Percentiles rank a stretch among this genome's conserved stretches.
Evolutionary conservation across 2,329 filamentous ascomycete species (phyloP).

Genomic region (Ascochyta lentis): DNA sequence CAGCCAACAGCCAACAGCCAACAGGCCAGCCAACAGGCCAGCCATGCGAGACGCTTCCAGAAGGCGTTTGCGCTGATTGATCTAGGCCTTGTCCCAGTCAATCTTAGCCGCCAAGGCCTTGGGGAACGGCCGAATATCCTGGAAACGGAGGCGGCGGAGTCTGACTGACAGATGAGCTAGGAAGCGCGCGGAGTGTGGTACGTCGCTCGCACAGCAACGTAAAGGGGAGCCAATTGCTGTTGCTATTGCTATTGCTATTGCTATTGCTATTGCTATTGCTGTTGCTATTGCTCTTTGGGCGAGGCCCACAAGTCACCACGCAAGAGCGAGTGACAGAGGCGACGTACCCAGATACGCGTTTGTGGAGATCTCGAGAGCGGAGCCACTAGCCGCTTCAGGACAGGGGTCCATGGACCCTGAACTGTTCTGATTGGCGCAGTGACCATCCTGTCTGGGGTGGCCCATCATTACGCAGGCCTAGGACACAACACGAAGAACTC

Average conservation of each 20-base stretch:
- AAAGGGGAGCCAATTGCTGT: background rate
- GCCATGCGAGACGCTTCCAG: conserved; percentile 12
- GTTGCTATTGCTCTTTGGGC: background rate
- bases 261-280: too few relatives aligned
- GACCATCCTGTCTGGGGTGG: background rate
- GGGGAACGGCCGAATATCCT: conserved; percentile 9
- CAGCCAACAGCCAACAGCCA: background rate
- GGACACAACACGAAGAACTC: conserved; percentile 9
- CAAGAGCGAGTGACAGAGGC: conserved; percentile 4
- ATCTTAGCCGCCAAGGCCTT: conserved; percentile 13
- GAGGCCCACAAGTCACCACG: background rate
- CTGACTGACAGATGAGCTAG: conserved; percentile 6
- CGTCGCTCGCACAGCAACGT: conserved; percentile 1
- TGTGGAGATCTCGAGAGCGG: background rate
- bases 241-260: too few relatives aligned
- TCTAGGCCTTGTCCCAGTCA: conserved; percentile 11
- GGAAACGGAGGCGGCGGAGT: background rate
- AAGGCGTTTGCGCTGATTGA: conserved; percentile 7
- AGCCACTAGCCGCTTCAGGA: background rate
- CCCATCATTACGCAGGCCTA: conserved; percentile 1
- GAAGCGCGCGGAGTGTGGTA: background rate
- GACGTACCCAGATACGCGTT: conserved; percentile 13
- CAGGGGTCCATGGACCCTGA: conserved; percentile 15
- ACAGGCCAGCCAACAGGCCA: background rate
- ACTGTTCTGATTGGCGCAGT: background rate